These are phyloP conservation scores for Alternaria infectoria DNA, from an alignment of 2,329 filamentous ascomycete genomes.

Conservation along the genomic window DNA sequence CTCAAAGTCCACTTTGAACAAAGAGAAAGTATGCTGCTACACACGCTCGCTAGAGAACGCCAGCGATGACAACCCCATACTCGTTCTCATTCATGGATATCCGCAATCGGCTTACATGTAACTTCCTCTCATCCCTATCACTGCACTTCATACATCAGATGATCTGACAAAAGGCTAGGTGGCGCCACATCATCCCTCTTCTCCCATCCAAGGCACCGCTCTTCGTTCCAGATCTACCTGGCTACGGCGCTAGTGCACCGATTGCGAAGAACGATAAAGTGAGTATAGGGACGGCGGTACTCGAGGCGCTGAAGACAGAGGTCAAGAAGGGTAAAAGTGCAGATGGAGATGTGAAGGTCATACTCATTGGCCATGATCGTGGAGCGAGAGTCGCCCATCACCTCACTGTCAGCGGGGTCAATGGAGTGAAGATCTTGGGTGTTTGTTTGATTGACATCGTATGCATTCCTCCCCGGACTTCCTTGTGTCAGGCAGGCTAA, in stretches of 20 bases:
- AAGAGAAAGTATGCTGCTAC: constrained; percentile 35
- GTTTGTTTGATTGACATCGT: constrained; percentile 42
- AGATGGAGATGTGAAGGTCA: constrained; percentile 20
- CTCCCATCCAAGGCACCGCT: constrained; percentile 35
- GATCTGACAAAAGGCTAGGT: constrained; percentile 18
- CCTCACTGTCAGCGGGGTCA: constrained; percentile 57
- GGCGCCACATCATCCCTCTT: constrained; percentile 42
- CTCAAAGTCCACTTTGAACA: constrained; percentile 32
- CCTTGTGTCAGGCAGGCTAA: too few species aligned
- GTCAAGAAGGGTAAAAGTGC: constrained; percentile 17
- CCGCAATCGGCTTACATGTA: constrained; percentile 41
- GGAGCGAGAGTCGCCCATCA: constrained; percentile 64
- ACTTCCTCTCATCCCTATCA: neutral
- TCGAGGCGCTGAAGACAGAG: constrained; percentile 33
- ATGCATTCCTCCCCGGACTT: too few species aligned
- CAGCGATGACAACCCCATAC: constrained; percentile 35
- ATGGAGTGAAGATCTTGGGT: constrained; percentile 48
- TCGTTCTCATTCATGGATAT: constrained; percentile 44
- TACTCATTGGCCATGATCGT: constrained; percentile 63
- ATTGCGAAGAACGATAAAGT: constrained; percentile 39
- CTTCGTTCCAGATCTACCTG: constrained; percentile 41
- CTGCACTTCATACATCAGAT: rapidly evolving
- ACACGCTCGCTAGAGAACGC: constrained; percentile 30
- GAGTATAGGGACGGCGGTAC: constrained; percentile 30
- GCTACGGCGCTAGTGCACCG: constrained; percentile 38